Percentiles rank a stretch among this genome's conserved stretches.
These are phyloP conservation scores for Pythium dissimile DNA, from an alignment of 352 stramenopile species.

Conservation along the genomic window DNA sequence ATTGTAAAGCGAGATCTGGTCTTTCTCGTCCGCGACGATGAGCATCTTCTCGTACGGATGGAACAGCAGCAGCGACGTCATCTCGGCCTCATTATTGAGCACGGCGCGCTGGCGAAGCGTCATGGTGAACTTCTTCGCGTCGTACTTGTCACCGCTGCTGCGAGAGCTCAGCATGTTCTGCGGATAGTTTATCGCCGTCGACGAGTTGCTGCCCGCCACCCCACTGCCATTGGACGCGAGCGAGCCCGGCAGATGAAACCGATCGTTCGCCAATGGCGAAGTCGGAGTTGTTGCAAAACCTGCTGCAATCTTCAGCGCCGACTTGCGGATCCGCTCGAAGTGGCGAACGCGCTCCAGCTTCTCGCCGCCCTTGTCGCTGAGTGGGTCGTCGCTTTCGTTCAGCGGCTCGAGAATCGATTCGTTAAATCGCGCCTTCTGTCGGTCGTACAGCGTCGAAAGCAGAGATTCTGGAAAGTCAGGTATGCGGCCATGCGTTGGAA, in stretches of 20 bases:
- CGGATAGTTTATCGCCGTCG: conserved; percentile 2
- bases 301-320: conserved; percentile 54
- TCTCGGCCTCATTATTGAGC: conserved; percentile 91
- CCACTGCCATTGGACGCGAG: background rate
- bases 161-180: conserved; percentile 19
- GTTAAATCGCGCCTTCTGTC: conserved; percentile 70
- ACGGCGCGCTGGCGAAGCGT: conserved; percentile 90
- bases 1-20: conserved; percentile 95
- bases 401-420: conserved; percentile 58
- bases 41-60: conserved; percentile 94
- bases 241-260: background rate
- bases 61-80: conserved; percentile 95
- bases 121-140: conserved; percentile 74
- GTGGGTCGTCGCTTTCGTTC: conserved; percentile 68
- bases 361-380: conserved; percentile 72
- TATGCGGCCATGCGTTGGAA: conserved; percentile 44
- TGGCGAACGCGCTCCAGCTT: conserved; percentile 57
- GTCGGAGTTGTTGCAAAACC: conserved; percentile 39
- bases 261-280: background rate
- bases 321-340: conserved; percentile 58
- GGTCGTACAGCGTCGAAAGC: conserved; percentile 61
- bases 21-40: conserved; percentile 93
- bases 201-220: background rate
- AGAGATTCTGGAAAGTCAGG: conserved; percentile 50
- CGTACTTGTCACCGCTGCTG: conserved; percentile 45